Evolutionary conservation across 139 green algal species (phyloP).

Genomic region (Chlorella vulgaris): DNA sequence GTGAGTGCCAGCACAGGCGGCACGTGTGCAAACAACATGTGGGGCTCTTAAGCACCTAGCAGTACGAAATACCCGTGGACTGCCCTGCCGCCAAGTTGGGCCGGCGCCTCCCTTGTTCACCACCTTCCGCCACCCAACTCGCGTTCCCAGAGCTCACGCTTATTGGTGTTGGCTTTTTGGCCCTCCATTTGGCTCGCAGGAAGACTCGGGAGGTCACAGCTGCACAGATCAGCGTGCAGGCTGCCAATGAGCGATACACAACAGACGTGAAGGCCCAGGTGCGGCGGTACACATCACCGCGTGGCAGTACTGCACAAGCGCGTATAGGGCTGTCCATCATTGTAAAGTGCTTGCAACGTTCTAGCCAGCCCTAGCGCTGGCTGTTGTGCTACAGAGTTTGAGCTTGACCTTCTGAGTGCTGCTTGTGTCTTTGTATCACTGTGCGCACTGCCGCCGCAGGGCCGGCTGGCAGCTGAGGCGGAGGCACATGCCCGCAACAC

Average conservation of each 20-base stretch:
- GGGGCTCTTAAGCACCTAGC: too few species aligned
- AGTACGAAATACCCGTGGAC: too few species aligned
- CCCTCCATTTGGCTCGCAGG: constrained; percentile 24
- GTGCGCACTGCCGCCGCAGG: constrained; percentile 15
- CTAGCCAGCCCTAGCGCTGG: too few species aligned
- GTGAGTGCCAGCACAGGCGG: constrained; percentile 1
- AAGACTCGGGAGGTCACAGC: background rate
- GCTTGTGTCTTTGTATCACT: background rate
- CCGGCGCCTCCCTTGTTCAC: too few species aligned
- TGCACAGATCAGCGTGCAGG: constrained; percentile 38
- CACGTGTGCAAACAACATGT: too few species aligned
- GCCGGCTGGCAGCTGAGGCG: constrained; percentile 61
- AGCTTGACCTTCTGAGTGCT: background rate
- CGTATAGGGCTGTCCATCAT: background rate
- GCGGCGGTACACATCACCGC: background rate
- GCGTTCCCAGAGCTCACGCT: background rate
- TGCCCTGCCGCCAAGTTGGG: too few species aligned
- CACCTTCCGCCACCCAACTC: background rate
- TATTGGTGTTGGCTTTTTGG: too few species aligned
- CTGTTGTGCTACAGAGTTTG: too few species aligned
- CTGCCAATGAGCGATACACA: constrained; percentile 49
- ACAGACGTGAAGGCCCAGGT: constrained; percentile 27
- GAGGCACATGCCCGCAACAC: constrained; percentile 54
- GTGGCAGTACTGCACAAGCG: background rate
- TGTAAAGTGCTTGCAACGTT: background rate